Conservation (phyloP, 2,329 filamentous ascomycete species). For the Thermothelomyces thermophilus region DNA sequence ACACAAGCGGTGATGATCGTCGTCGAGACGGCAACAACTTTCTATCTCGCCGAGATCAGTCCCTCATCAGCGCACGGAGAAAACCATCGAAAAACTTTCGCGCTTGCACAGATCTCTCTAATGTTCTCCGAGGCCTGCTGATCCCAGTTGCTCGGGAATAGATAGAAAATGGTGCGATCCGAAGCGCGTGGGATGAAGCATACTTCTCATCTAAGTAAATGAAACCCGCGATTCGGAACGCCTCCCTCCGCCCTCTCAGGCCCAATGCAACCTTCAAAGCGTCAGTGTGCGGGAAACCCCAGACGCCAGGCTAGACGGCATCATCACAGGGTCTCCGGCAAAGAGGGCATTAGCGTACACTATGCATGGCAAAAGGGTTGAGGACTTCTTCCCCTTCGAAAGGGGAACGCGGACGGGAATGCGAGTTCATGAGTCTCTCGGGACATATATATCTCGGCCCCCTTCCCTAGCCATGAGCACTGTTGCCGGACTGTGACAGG, state of each 20-base stretch:
- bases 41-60: background rate
- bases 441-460: background rate
- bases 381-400: too few relatives aligned
- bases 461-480: too few relatives aligned
- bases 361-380: background rate
- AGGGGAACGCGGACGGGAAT: too few relatives aligned
- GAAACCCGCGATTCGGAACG: slow-evolving; percentile 13
- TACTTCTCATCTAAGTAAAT: slow-evolving; percentile 15
- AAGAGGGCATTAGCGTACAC: background rate
- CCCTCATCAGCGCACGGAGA: background rate
- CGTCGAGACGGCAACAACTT: background rate
- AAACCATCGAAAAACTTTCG: too few relatives aligned
- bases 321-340: slow-evolving; percentile 9
- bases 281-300: slow-evolving; percentile 4
- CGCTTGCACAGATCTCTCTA: background rate
- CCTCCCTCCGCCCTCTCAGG: slow-evolving; percentile 18
- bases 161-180: background rate
- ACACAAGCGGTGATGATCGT: background rate
- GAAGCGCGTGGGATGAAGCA: background rate
- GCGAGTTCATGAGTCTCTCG: too few relatives aligned
- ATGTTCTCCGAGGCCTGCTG: background rate
- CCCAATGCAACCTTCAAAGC: background rate
- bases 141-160: background rate
- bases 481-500: background rate
- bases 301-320: background rate